Evolutionary conservation across 2,329 filamentous ascomycete genomes (phyloP).

Genomic region (Pseudocercospora musae): DNA sequence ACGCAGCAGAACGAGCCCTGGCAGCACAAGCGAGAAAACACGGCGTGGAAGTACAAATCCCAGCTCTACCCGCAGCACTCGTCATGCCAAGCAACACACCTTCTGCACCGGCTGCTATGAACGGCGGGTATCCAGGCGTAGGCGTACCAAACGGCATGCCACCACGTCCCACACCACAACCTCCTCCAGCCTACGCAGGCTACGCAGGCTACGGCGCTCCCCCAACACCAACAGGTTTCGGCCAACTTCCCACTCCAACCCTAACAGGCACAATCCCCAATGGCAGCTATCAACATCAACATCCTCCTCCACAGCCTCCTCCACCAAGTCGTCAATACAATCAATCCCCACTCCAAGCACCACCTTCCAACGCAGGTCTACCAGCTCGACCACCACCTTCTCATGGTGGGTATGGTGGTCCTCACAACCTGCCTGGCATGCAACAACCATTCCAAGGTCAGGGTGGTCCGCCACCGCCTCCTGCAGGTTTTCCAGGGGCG

Average conservation of each 20-base stretch:
- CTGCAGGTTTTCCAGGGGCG: slow-evolving; percentile 36
- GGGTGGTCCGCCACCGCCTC: slow-evolving; percentile 34
- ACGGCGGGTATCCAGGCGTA: slow-evolving; percentile 22
- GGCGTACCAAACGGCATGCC: slow-evolving; percentile 32
- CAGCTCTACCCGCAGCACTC: slow-evolving; percentile 71
- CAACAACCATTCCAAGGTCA: slow-evolving; percentile 37
- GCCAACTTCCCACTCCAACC: slow-evolving; percentile 15
- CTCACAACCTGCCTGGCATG: slow-evolving; percentile 48
- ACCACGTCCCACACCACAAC: slow-evolving; percentile 21
- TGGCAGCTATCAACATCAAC: slow-evolving; percentile 8
- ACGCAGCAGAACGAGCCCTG: slow-evolving; percentile 86
- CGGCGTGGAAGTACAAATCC: slow-evolving; percentile 79
- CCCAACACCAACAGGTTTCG: slow-evolving; percentile 18
- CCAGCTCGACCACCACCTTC: slow-evolving; percentile 69
- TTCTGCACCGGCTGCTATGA: slow-evolving; percentile 44
- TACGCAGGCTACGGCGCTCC: slow-evolving; percentile 16
- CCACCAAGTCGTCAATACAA: slow-evolving; percentile 27
- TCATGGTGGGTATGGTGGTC: slow-evolving; percentile 66
- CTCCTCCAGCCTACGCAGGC: slow-evolving; percentile 20
- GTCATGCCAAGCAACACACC: slow-evolving; percentile 48
- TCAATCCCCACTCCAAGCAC: slow-evolving; percentile 55
- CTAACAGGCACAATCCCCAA: slow-evolving; percentile 17
- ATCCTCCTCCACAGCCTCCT: slow-evolving; percentile 11
- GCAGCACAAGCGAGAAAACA: slow-evolving; percentile 91
- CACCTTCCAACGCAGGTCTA: slow-evolving; percentile 57